These are phyloP conservation scores for Alternaria viburni DNA, from an alignment of 2,329 filamentous ascomycete genomes.

Conservation along the genomic window DNA sequence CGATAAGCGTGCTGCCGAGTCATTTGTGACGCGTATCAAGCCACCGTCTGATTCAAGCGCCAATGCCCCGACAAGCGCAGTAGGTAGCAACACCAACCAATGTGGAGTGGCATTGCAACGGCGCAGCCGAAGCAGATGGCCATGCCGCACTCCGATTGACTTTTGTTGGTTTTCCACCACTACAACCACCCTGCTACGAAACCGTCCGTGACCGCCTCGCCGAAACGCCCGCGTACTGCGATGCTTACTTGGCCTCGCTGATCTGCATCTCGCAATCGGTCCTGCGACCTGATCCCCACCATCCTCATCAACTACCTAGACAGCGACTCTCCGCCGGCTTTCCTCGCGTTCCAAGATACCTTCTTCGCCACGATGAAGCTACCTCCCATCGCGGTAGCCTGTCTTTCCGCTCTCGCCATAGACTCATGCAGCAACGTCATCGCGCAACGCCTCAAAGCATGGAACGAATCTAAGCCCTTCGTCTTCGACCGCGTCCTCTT, in stretches of 20 bases:
- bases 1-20: not conserved
- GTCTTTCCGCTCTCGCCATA: constrained; percentile 43
- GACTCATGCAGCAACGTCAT: constrained; percentile 48
- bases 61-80: constrained; percentile 10
- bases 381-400: constrained; percentile 42
- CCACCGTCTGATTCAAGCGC: constrained; percentile 10
- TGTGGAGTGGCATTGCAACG: constrained; percentile 11
- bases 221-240: not conserved
- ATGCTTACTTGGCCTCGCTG: not conserved
- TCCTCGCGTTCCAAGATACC: not conserved
- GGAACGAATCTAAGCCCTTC: constrained; percentile 43
- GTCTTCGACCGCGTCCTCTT: constrained; percentile 48
- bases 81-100: constrained; percentile 13
- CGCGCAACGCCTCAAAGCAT: constrained; percentile 46
- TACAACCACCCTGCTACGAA: not conserved
- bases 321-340: not conserved
- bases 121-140: constrained; percentile 3
- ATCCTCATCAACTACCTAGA: not conserved
- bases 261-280: constrained; percentile 6
- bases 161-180: not conserved
- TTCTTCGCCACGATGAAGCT: constrained; percentile 30
- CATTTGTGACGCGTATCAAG: not conserved
- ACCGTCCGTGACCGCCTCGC: not conserved
- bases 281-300: not conserved
- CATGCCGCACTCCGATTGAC: not conserved